Conservation (phyloP, 306 rosid genomes). For the Lathyrus sativus region DNA sequence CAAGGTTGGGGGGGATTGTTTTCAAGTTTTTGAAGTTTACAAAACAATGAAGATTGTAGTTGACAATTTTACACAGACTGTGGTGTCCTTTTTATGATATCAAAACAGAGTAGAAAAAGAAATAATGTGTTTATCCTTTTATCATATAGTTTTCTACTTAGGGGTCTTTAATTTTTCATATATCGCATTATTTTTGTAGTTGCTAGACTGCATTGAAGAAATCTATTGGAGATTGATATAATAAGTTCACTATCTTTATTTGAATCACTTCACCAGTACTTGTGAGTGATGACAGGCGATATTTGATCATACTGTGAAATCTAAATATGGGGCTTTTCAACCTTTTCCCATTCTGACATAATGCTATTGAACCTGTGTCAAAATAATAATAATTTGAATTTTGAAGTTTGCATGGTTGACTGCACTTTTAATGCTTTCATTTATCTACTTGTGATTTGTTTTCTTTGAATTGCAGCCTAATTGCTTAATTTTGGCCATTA, state of each 20-base stretch:
- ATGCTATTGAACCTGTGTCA: neutral
- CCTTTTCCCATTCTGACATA: conserved; percentile 21
- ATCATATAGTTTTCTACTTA: neutral
- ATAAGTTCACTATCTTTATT: neutral
- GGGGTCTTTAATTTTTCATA: neutral
- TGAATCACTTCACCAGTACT: neutral
- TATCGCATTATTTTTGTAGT: neutral
- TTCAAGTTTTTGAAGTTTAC: neutral
- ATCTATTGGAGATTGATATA: neutral
- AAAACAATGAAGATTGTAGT: neutral
- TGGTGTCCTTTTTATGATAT: neutral
- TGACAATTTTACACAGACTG: neutral
- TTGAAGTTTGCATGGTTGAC: neutral
- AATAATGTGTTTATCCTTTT: neutral
- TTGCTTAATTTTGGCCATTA: conserved; percentile 84
- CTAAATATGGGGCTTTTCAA: neutral
- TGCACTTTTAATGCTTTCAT: conserved; percentile 11
- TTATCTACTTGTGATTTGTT: conserved; percentile 12
- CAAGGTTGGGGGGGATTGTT: neutral
- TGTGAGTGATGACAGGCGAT: neutral
- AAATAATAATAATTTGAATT: conserved; percentile 18
- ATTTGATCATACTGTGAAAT: conserved; percentile 7
- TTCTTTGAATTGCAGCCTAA: conserved; percentile 61
- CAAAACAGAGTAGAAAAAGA: conserved; percentile 4
- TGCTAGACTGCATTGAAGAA: neutral